Base-by-base conservation (phyloP, 805 yeast species). In the Candida gorgasii region DNA sequence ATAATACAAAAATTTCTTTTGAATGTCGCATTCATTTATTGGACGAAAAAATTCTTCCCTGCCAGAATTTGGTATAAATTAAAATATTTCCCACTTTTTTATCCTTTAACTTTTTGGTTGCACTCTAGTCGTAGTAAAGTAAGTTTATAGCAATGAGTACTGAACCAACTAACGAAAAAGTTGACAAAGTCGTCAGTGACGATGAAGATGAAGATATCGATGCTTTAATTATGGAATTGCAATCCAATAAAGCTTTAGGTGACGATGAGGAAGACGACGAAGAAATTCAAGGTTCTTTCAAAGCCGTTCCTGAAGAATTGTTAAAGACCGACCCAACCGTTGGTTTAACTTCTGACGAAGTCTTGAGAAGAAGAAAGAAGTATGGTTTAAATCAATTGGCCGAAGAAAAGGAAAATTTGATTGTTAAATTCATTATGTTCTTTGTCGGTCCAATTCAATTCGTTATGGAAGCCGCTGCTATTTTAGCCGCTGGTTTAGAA, bases 401-500 rank as follows among this genome's bases (percentile, higher is more conserved):
- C 54, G 96, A 88, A 73, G 95, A 88, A 65, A 72, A 78, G 57
- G 95, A 87, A 73, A 85, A 84, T 75, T 53, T 85, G 69, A 53
- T 87, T 48, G 72, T 87, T 54, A 88, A 88, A 78, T 87, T 89
- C 67, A 62, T 84, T 60, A 78, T 80, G 85, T 88, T 87, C 79
- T 88, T 88, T 70, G 84, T 88, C 53, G 96, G 96, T 74, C 96
- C 96, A 55, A 88, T 88, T 67, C 96, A 89, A 76, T 88, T 89
- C 82, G 96, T 88, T 64, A 88, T 88, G 96, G 96, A 88, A 76
- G 95, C 92, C 62, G 96, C 96, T 62, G 96, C 96, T 58, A 79
- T 88, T 53, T 76, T 88, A 69, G 96, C 96, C 63, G 96, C 95
- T 54, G 96, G 96, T 83, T 78, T 88, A 60, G 88, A 88, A 75